Base-by-base conservation (phyloP, 371 early-diverging fungal genomes). In the Mucor sp. region DNA sequence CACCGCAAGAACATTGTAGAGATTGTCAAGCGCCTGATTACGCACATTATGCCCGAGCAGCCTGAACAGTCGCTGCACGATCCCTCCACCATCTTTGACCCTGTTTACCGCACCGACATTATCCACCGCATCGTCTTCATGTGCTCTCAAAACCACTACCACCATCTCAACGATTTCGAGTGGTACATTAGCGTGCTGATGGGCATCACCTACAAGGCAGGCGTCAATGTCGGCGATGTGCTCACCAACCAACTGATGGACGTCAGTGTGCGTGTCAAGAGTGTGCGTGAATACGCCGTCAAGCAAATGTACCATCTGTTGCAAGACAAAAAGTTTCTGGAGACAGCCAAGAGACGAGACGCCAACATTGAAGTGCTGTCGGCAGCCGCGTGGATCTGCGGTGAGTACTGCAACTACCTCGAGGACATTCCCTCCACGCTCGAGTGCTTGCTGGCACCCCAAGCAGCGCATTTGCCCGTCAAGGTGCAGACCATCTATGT, bases 121-220 rank as follows among this genome's bases (percentile, higher is more conserved):
- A 88, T 96, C 57, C 80, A 90, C 60, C 87, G 91, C 11, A 94
- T 97, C 43, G 63, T 97, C 3, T 77, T 75, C 47, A 91, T 97
- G 74, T 95, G 97, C 72, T 89, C 92, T 19, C 89, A 89, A 48
- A 87, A 93, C 70, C 91, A 91, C 15, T 98, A 96, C 60, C 87
- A 85, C 21, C 87, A 94, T 68, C 78, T 97, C 21, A 77, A 88
- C n/a, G 92, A 95, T 72, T 96, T 97, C 84, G 97, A 97, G 72
- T 98, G 99, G 99, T 97, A 97, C 73, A 85, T 97, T 25, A 84
- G 88, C 4, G 87, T 91, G 0, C 82, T 97, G 30, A 87, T 91
- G 2, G 92, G 91, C 58, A 81, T 97, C 19, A 89, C 91, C 0
- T 86, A 91, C 41, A 80, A 90, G 4, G 80, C 92, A 11, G 93